These are phyloP conservation scores for Exophiala dermatitidis DNA, from an alignment of 2,329 filamentous ascomycete genomes.

Conservation along the genomic window DNA sequence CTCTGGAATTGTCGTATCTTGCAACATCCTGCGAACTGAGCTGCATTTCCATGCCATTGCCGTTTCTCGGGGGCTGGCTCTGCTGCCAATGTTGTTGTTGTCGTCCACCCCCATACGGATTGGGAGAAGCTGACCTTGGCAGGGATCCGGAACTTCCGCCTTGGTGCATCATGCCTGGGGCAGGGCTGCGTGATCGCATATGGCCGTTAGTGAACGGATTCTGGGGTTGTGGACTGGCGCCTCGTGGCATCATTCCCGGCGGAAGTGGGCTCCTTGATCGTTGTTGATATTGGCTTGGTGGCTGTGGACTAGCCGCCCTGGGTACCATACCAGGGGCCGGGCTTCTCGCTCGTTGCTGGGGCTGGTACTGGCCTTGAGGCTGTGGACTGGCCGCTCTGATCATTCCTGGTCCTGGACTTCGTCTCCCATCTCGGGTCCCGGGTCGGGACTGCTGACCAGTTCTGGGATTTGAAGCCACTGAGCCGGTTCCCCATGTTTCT, in stretches of 20 bases:
- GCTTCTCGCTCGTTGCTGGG: conserved; percentile 17
- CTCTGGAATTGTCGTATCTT: conserved; percentile 44
- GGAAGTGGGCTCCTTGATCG: conserved; percentile 16
- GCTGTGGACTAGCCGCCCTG: conserved; percentile 24
- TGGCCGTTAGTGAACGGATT: conserved; percentile 2
- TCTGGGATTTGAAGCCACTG: conserved; percentile 8
- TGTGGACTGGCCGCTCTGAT: conserved; percentile 21
- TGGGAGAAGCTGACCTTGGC: conserved; percentile 27
- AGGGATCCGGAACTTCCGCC: conserved; percentile 3
- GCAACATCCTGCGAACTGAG: conserved; percentile 50
- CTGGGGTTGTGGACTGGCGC: conserved; percentile 18
- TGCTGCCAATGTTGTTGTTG: conserved; percentile 26
- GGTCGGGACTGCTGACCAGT: conserved; percentile 17
- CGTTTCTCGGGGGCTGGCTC: conserved; percentile 8
- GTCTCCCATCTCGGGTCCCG: conserved; percentile 20
- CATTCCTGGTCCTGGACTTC: conserved; percentile 23
- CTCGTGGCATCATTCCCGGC: conserved; percentile 20
- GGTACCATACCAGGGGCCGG: conserved; percentile 22
- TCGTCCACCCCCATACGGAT: conserved; percentile 38
- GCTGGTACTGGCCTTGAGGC: conserved; percentile 14
- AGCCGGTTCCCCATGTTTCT: conserved; percentile 59
- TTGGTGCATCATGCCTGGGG: conserved; percentile 21
- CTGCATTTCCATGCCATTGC: conserved; percentile 59
- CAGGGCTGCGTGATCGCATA: conserved; percentile 17
- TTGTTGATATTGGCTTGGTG: conserved; percentile 12